Evolutionary conservation across 345 rosid species (phyloP).

Genomic region (Pugionium cornutum): DNA sequence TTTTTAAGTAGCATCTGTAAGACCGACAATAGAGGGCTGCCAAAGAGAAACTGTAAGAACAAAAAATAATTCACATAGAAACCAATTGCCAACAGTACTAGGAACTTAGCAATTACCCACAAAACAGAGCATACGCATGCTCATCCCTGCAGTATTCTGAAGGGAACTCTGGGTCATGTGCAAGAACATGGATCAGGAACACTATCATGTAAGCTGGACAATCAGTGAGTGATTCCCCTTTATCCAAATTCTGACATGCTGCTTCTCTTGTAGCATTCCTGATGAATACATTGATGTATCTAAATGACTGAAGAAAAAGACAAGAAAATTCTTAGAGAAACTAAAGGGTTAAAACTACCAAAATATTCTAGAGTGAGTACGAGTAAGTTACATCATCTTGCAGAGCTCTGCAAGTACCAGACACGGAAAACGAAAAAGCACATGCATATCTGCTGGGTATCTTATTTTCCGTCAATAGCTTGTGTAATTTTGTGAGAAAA

Average conservation of each 20-base stretch:
- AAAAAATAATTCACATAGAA: conserved; percentile 11
- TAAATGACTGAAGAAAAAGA: conserved; percentile 51
- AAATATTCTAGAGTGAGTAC: conserved; percentile 15
- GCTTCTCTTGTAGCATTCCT: conserved; percentile 56
- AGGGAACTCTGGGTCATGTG: conserved; percentile 70
- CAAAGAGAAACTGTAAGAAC: conserved; percentile 37
- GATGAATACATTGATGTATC: conserved; percentile 71
- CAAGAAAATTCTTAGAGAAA: conserved; percentile 31
- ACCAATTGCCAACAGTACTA: conserved; percentile 27
- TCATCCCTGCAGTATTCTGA: conserved; percentile 69
- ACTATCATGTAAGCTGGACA: conserved; percentile 73
- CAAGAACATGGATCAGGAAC: conserved; percentile 83
- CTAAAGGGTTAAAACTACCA: conserved; percentile 25
- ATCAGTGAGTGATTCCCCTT: conserved; percentile 55
- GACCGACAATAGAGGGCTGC: conserved; percentile 77
- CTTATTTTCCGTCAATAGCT: conserved; percentile 57
- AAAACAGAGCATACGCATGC: conserved; percentile 58
- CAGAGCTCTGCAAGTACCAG: conserved; percentile 56
- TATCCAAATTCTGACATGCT: conserved; percentile 45
- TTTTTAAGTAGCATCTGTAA: conserved; percentile 53
- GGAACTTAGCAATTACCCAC: conserved; percentile 50
- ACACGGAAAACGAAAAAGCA: conserved; percentile 64
- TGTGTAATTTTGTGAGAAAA: conserved; percentile 65
- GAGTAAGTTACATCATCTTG: conserved; percentile 59
- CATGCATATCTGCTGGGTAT: conserved; percentile 87